Evolutionary conservation across 2,329 filamentous ascomycete genomes (phyloP).

Genomic region (Berkeleyomyces rouxiae): DNA sequence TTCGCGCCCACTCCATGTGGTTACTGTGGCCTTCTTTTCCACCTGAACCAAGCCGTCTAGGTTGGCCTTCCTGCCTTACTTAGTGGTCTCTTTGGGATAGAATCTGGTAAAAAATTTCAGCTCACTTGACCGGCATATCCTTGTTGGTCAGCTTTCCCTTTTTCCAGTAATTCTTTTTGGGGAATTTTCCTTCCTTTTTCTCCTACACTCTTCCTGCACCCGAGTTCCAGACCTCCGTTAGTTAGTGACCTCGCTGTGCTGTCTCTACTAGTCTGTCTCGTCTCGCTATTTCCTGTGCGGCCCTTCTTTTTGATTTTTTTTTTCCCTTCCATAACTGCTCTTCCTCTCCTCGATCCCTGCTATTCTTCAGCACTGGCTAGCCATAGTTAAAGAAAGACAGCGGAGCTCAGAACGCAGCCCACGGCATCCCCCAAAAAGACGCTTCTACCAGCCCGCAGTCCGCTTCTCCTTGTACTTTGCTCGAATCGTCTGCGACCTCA

Average conservation of each 20-base stretch:
- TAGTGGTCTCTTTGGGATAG: conserved; percentile 1
- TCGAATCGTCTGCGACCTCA: not conserved
- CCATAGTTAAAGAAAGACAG: no score
- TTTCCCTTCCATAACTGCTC: not conserved
- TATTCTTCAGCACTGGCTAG: not conserved
- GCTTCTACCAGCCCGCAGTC: not conserved
- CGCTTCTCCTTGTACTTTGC: no score
- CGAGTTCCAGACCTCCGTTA: not conserved
- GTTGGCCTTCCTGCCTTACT: not conserved
- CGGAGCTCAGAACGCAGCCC: not conserved
- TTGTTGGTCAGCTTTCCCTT: not conserved
- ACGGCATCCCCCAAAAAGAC: not conserved
- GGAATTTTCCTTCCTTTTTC: not conserved
- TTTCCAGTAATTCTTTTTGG: not conserved
- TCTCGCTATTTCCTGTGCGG: not conserved
- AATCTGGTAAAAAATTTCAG: not conserved
- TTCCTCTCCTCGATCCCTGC: not conserved
- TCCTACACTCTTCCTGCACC: not conserved
- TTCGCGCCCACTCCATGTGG: no score
- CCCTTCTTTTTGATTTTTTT: not conserved
- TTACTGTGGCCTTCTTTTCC: no score
- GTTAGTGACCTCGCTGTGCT: not conserved
- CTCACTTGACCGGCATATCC: not conserved
- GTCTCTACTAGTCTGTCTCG: not conserved
- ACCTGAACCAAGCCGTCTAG: not conserved